Evolutionary conservation across 495 filamentous ascomycete genomes (phyloP).

Genomic region (Saxispiralis lemnorum): DNA sequence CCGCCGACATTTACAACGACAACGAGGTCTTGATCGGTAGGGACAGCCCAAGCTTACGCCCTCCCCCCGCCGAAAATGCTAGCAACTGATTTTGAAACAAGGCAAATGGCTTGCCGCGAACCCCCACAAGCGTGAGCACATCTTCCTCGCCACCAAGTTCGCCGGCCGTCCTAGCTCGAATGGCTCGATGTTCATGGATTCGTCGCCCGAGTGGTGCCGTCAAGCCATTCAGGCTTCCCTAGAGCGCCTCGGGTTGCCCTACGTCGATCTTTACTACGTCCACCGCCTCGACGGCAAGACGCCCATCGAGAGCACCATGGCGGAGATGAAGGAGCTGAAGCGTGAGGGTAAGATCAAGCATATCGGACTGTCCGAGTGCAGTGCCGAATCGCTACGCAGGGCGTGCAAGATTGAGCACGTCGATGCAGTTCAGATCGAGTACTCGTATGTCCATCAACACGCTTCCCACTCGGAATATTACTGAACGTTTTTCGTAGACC

Average conservation of each 20-base stretch:
- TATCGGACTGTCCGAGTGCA: conserved; percentile 40
- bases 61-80: background rate
- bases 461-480: too few species aligned
- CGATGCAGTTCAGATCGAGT: conserved; percentile 45
- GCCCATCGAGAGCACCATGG: conserved; percentile 48
- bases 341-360: conserved; percentile 41
- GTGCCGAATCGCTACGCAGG: conserved; percentile 37
- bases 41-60: background rate
- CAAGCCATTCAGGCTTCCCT: conserved; percentile 13
- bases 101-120: conserved; percentile 19
- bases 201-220: conserved; percentile 17
- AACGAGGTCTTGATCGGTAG: conserved; percentile 15
- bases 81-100: background rate
- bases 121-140: conserved; percentile 18
- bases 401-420: conserved; percentile 44
- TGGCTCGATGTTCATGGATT: conserved; percentile 9
- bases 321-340: conserved; percentile 26
- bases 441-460: conserved; percentile 15
- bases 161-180: conserved; percentile 7
- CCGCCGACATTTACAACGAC: conserved; percentile 18
- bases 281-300: conserved; percentile 37
- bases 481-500: conserved; percentile 20
- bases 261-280: conserved; percentile 35
- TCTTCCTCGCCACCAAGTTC: conserved; percentile 22
- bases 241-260: conserved; percentile 14